A percentile compares a stretch with the other conserved stretches of the same genome.
phyloP scores from a whole-genome alignment of 495 filamentous ascomycete species.

The Sphaerosporella brunnea region DNA sequence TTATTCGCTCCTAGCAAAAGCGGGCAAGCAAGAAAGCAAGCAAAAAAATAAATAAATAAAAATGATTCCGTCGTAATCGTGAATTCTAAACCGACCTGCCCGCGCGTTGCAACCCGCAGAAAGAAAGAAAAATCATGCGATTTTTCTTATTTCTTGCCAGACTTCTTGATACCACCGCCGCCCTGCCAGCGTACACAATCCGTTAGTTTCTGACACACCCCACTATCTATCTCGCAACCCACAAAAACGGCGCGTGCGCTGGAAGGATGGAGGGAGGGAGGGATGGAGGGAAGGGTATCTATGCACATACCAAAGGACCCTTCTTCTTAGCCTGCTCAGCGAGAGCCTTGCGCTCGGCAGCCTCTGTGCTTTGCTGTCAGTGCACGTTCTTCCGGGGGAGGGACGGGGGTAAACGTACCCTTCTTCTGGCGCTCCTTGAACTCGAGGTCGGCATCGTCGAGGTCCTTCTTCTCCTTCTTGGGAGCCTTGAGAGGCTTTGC shows the following conservation, averaged over 20 bases:
- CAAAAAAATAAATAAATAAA: no score
- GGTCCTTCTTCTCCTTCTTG: constrained; percentile 25
- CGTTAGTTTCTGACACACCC: no score
- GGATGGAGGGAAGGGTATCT: neutral
- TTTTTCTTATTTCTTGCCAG: constrained; percentile 25
- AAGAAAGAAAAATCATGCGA: no score
- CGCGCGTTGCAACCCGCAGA: no score
- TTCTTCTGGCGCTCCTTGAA: constrained; percentile 24
- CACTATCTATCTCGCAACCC: no score
- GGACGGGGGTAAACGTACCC: constrained; percentile 8
- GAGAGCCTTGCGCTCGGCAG: constrained; percentile 22
- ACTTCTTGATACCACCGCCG: constrained; percentile 26
- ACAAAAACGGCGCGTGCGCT: no score
- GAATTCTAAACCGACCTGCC: no score
- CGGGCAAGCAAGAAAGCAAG: no score
- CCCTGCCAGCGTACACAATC: no score
- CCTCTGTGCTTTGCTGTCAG: constrained; percentile 15
- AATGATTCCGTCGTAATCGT: no score
- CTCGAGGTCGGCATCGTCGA: constrained; percentile 24
- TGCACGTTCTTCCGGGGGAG: neutral
- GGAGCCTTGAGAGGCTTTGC: constrained; percentile 26
- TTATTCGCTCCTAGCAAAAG: no score
- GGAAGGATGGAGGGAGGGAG: no score
- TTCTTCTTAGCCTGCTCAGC: constrained; percentile 22
- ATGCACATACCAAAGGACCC: constrained; percentile 24